These are phyloP conservation scores for Candida sanyaensis DNA, from an alignment of 1,139 yeast genomes.

Conservation along the genomic window DNA sequence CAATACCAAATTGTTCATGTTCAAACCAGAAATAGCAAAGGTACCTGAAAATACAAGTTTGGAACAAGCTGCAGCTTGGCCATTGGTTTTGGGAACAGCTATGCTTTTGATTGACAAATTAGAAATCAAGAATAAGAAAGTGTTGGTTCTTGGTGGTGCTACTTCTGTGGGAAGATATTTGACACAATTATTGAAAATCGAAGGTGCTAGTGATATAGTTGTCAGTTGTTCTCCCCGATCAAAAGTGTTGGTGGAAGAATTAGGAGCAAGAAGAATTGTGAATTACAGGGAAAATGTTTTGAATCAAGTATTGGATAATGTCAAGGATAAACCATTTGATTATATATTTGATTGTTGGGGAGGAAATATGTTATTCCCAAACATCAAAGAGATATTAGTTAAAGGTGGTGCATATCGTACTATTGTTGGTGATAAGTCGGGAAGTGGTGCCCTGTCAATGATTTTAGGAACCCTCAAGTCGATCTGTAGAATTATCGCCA, in stretches of 20 bases:
- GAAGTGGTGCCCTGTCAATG: slow-evolving; percentile 1
- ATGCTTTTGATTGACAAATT: slow-evolving; percentile 33
- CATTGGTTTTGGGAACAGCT: slow-evolving; percentile 60
- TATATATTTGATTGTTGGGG: slow-evolving; percentile 32
- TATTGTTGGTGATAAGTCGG: slow-evolving; percentile 39
- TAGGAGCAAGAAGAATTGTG: slow-evolving; percentile 54
- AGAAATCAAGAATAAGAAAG: slow-evolving; percentile 19
- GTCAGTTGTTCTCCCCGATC: slow-evolving; percentile 38
- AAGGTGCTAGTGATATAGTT: slow-evolving; percentile 46
- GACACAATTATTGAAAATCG: slow-evolving; percentile 56
- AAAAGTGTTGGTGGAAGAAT: slow-evolving; percentile 36
- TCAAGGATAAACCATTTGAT: slow-evolving; percentile 25
- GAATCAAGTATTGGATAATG: slow-evolving; percentile 23
- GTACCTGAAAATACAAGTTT: slow-evolving; percentile 50
- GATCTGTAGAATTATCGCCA: neutral
- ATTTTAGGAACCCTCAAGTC: neutral
- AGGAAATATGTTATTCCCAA: slow-evolving; percentile 21
- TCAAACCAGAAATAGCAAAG: slow-evolving; percentile 37
- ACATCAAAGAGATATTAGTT: slow-evolving; percentile 27
- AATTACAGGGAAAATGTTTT: slow-evolving; percentile 40
- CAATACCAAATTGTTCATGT: slow-evolving; percentile 19
- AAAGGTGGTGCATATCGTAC: slow-evolving; percentile 48
- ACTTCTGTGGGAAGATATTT: slow-evolving; percentile 66
- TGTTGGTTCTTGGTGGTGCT: slow-evolving; percentile 71
- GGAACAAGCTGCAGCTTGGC: slow-evolving; percentile 60